Evolutionary conservation across 495 filamentous ascomycete genomes (phyloP).

Genomic region (Evansstolkia leycettana): DNA sequence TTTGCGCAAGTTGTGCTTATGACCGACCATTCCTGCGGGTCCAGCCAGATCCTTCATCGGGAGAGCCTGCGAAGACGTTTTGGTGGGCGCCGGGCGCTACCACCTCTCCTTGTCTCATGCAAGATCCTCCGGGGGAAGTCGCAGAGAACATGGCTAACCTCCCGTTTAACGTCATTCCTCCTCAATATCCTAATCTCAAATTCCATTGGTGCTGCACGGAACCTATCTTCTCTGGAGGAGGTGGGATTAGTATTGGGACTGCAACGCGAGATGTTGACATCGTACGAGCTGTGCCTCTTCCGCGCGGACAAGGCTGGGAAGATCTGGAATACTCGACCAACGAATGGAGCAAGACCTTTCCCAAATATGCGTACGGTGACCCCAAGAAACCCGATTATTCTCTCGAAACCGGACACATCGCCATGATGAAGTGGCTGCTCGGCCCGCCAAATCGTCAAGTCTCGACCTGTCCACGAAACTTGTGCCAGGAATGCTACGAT

Average conservation of each 20-base stretch:
- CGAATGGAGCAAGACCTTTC: constrained; percentile 32
- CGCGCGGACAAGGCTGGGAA: constrained; percentile 40
- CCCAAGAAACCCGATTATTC: constrained; percentile 30
- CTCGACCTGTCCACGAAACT: constrained; percentile 41
- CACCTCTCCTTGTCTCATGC: constrained; percentile 45
- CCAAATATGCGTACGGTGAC: constrained; percentile 32
- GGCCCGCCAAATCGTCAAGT: constrained; percentile 34
- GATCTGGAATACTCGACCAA: constrained; percentile 38
- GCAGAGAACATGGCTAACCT: constrained; percentile 17
- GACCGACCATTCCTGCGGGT: constrained; percentile 38
- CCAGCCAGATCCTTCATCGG: not conserved
- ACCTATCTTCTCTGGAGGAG: constrained; percentile 50
- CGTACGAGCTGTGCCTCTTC: constrained; percentile 45
- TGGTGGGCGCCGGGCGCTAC: constrained; percentile 49
- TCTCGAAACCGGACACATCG: constrained; percentile 34
- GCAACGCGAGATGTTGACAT: constrained; percentile 40
- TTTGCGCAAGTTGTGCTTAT: constrained; percentile 50
- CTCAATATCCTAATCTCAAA: constrained; percentile 31
- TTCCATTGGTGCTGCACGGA: constrained; percentile 54
- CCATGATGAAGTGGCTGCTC: constrained; percentile 38
- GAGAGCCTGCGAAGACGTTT: constrained; percentile 8
- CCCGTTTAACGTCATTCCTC: constrained; percentile 14
- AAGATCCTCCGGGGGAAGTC: constrained; percentile 26
- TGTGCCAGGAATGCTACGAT: constrained; percentile 47
- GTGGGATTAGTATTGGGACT: constrained; percentile 44